phyloP scores from a whole-genome alignment of 2,329 filamentous ascomycete species.

The Penicillium sp. region DNA sequence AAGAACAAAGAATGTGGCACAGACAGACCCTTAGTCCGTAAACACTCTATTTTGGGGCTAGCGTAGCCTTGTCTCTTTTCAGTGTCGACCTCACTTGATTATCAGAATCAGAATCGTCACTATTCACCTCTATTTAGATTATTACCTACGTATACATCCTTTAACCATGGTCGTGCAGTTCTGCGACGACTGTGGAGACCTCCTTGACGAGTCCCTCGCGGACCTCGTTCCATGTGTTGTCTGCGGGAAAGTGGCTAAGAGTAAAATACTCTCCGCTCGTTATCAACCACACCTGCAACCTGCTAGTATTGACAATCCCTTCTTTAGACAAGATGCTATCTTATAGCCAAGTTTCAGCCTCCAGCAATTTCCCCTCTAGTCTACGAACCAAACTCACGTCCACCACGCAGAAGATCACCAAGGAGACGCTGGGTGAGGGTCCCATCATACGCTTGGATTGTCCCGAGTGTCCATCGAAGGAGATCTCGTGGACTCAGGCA shows the following conservation, averaged over 20 bases:
- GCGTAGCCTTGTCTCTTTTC: too few species aligned
- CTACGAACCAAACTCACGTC: slow-evolving; percentile 17
- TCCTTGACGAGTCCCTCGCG: slow-evolving; percentile 15
- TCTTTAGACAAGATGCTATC: slow-evolving; percentile 13
- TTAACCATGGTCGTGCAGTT: slow-evolving; percentile 16
- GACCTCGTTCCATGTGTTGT: slow-evolving; percentile 14
- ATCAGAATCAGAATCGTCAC: too few species aligned
- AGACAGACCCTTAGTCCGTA: too few species aligned
- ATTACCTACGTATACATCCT: neutral
- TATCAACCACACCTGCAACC: neutral
- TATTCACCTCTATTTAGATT: too few species aligned
- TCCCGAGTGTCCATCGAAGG: slow-evolving; percentile 17
- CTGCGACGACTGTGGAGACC: slow-evolving; percentile 19
- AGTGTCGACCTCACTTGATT: neutral
- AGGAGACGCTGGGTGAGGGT: slow-evolving; percentile 6
- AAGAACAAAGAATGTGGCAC: too few species aligned
- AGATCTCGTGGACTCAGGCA: slow-evolving; percentile 19
- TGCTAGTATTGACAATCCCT: neutral
- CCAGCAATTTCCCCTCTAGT: slow-evolving; percentile 17
- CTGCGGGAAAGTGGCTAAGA: slow-evolving; percentile 18
- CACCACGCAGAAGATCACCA: slow-evolving; percentile 9
- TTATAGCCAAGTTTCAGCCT: slow-evolving; percentile 13
- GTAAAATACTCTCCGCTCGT: slow-evolving; percentile 4
- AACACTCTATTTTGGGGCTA: too few species aligned
- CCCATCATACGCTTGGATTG: slow-evolving; percentile 16